phyloP scores from a whole-genome alignment of 2,329 filamentous ascomycete genomes.

The Ophiostoma tasmaniense region DNA sequence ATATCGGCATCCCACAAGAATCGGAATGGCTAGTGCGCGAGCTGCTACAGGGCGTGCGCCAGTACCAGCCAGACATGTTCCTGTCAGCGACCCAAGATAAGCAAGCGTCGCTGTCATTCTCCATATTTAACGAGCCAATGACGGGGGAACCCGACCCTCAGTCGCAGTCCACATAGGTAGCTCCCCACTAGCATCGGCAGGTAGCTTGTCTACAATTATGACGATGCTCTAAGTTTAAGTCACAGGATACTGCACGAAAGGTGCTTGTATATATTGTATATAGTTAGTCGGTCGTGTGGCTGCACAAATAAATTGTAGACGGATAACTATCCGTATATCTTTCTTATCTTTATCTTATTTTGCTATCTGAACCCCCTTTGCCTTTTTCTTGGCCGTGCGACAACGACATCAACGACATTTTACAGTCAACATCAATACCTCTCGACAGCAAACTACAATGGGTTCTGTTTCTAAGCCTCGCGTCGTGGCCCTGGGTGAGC shows the following conservation, averaged over 20 bases:
- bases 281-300: background rate
- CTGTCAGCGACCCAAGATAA: background rate
- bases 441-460: background rate
- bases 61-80: background rate
- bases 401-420: background rate
- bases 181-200: background rate
- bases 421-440: background rate
- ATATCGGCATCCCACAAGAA: background rate
- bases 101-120: background rate
- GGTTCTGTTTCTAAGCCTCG: slow-evolving; percentile 27
- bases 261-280: background rate
- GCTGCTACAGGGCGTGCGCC: slow-evolving; percentile 1
- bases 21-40: slow-evolving; percentile 5
- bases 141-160: slow-evolving; percentile 2
- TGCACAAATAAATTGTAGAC: background rate
- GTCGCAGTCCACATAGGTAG: background rate
- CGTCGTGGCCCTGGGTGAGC: slow-evolving; percentile 35
- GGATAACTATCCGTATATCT: background rate
- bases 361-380: background rate
- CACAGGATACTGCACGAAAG: background rate
- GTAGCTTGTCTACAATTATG: background rate
- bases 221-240: background rate
- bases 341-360: background rate
- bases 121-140: slow-evolving; percentile 4
- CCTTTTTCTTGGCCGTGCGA: background rate